These are phyloP conservation scores for Rhizodiscina lignyota DNA, from an alignment of 495 filamentous ascomycete species.

Conservation along the genomic window DNA sequence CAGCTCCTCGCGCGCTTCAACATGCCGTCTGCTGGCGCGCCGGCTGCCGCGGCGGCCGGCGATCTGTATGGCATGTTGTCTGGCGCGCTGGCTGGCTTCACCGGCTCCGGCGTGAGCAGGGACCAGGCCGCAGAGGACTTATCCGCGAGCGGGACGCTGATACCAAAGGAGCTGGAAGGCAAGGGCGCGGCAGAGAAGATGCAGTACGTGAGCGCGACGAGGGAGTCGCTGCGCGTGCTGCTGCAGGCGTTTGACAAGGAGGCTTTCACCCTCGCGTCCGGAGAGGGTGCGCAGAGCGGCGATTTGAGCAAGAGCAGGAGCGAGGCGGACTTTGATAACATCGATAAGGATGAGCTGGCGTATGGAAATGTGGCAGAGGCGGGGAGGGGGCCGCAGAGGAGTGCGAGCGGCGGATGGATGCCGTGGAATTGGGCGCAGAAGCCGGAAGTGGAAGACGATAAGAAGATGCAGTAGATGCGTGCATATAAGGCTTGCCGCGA, in stretches of 20 bases:
- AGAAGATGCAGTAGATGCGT: slow-evolving; percentile 9
- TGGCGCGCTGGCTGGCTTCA: slow-evolving; percentile 41
- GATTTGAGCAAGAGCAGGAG: slow-evolving; percentile 52
- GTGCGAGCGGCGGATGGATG: slow-evolving; percentile 34
- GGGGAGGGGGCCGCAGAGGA: slow-evolving; percentile 19
- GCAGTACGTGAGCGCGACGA: slow-evolving; percentile 53
- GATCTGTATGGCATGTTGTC: slow-evolving; percentile 66
- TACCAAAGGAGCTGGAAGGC: slow-evolving; percentile 46
- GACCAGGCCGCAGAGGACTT: slow-evolving; percentile 36
- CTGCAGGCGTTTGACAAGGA: slow-evolving; percentile 61
- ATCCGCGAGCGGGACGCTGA: slow-evolving; percentile 41
- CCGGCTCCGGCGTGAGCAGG: slow-evolving; percentile 20
- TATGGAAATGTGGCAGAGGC: slow-evolving; percentile 20
- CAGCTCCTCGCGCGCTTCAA: slow-evolving; percentile 70
- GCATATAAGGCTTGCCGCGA: too few species aligned
- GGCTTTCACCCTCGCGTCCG: slow-evolving; percentile 31
- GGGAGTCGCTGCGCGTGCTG: slow-evolving; percentile 52
- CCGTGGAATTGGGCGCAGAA: slow-evolving; percentile 37
- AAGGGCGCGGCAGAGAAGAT: slow-evolving; percentile 42
- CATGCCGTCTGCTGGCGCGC: slow-evolving; percentile 42
- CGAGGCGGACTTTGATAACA: slow-evolving; percentile 68
- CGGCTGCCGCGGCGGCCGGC: slow-evolving; percentile 27
- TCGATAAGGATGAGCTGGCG: slow-evolving; percentile 51
- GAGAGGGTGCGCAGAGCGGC: slow-evolving; percentile 26
- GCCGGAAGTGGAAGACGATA: slow-evolving; percentile 2